These are phyloP conservation scores for Neurospora sp. DNA, from an alignment of 495 filamentous ascomycete genomes.

Conservation along the genomic window DNA sequence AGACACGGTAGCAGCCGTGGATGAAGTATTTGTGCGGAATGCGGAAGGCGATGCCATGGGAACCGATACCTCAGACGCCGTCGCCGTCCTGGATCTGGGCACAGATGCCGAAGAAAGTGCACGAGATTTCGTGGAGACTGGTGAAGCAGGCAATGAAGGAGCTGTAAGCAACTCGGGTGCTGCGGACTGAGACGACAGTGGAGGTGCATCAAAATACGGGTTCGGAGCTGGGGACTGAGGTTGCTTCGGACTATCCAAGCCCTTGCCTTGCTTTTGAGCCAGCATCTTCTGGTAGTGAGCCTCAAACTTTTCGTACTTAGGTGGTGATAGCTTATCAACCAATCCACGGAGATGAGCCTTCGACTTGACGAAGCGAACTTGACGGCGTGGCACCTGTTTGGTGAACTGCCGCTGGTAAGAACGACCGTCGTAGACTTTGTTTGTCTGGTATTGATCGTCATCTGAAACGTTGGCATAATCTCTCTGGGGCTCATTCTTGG, in stretches of 20 bases:
- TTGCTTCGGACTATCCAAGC: neutral
- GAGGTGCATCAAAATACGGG: neutral
- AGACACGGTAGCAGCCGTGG: neutral
- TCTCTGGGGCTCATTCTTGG: neutral
- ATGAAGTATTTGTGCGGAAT: neutral
- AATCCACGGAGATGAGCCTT: neutral
- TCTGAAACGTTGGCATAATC: neutral
- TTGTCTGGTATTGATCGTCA: neutral
- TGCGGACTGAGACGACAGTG: neutral
- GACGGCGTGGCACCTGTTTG: neutral
- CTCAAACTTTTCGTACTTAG: neutral
- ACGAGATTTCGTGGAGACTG: neutral
- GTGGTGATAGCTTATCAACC: neutral
- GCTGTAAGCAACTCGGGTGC: neutral
- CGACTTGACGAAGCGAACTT: neutral
- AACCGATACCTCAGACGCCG: neutral
- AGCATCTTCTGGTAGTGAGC: neutral
- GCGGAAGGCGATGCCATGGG: neutral
- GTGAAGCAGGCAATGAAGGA: neutral
- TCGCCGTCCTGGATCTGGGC: neutral
- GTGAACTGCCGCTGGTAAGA: neutral
- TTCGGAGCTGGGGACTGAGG: neutral
- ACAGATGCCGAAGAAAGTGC: neutral
- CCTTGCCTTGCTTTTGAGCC: neutral
- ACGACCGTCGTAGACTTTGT: neutral